A percentile compares a stretch with the other conserved stretches of the same genome.
phyloP scores from a whole-genome alignment of 2,329 filamentous ascomycete genomes.

The Sclerotinia spermophila region DNA sequence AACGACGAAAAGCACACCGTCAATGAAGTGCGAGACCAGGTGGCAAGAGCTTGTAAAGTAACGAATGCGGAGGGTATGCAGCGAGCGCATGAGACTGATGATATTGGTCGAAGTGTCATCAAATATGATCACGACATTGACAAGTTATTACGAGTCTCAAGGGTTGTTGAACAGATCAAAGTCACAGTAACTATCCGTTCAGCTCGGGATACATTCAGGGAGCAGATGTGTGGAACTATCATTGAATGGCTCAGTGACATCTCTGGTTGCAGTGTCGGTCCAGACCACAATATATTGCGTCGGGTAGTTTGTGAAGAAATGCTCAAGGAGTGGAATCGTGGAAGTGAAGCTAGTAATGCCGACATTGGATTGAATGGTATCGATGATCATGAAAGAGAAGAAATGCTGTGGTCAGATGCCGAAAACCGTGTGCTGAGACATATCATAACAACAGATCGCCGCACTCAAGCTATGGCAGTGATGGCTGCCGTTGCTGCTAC shows the following conservation, averaged over 20 bases:
- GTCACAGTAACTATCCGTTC: conserved; percentile 94
- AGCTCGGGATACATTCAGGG: conserved; percentile 88
- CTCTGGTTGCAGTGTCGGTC: conserved; percentile 78
- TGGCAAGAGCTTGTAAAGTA: conserved; percentile 81
- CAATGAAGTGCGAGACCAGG: conserved; percentile 83
- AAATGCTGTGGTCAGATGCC: not conserved
- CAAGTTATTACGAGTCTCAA: conserved; percentile 71
- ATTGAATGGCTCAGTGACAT: conserved; percentile 96
- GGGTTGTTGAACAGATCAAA: conserved; percentile 89
- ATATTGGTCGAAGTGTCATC: conserved; percentile 81
- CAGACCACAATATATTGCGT: conserved; percentile 74
- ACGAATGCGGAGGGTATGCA: conserved; percentile 63
- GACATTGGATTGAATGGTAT: conserved; percentile 74
- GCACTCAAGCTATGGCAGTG: conserved; percentile 24
- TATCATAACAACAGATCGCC: conserved; percentile 25
- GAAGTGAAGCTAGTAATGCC: conserved; percentile 77
- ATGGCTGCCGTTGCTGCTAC: conserved; percentile 24
- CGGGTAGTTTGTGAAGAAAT: conserved; percentile 87
- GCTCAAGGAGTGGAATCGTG: conserved; percentile 79
- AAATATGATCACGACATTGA: conserved; percentile 70
- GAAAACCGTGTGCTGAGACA: conserved; percentile 31
- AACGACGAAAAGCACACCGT: conserved; percentile 99
- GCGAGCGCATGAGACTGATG: conserved; percentile 84
- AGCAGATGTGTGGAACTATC: conserved; percentile 98
- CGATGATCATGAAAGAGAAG: conserved; percentile 69